phyloP scores from a whole-genome alignment of 179 eudicot species.

The Camellia oleifera region DNA sequence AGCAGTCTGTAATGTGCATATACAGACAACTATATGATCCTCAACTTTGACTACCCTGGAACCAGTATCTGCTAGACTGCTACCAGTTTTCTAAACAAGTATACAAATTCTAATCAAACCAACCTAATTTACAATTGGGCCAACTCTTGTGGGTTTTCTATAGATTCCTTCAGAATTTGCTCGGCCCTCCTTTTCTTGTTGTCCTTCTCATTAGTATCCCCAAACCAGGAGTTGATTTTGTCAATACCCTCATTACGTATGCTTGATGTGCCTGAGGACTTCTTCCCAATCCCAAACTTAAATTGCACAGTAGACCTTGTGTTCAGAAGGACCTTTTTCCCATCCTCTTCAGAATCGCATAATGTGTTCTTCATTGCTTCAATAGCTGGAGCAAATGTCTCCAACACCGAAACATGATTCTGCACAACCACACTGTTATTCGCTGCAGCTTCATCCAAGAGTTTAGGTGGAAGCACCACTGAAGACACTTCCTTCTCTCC shows the following conservation, averaged over 20 bases:
- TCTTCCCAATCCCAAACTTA: slow-evolving; percentile 45
- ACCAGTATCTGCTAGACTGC: slow-evolving; percentile 44
- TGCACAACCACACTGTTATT: slow-evolving; percentile 25
- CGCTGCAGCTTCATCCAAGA: slow-evolving; percentile 30
- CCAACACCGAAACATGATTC: slow-evolving; percentile 38
- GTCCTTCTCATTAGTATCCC: slow-evolving; percentile 38
- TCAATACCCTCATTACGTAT: slow-evolving; percentile 29
- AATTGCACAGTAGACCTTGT: slow-evolving; percentile 23
- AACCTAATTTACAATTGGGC: slow-evolving; percentile 56
- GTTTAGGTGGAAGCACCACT: slow-evolving; percentile 36
- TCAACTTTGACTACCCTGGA: slow-evolving; percentile 30
- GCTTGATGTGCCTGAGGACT: slow-evolving; percentile 27
- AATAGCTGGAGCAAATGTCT: slow-evolving; percentile 34
- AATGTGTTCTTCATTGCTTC: slow-evolving; percentile 27
- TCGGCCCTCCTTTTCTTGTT: slow-evolving; percentile 54
- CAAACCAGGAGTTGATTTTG: slow-evolving; percentile 32
- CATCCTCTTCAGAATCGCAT: slow-evolving; percentile 26
- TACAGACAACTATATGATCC: slow-evolving; percentile 35
- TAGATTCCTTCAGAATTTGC: slow-evolving; percentile 41
- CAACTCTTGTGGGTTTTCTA: slow-evolving; percentile 41
- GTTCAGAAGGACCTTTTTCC: slow-evolving; percentile 13
- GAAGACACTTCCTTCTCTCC: slow-evolving; percentile 60
- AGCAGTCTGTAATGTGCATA: slow-evolving; percentile 27
- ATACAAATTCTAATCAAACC: slow-evolving; percentile 43
- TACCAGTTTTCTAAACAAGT: slow-evolving; percentile 45